Base-by-base conservation (phyloP, 208 protist species). In the Trypanosoma platydactyli region DNA sequence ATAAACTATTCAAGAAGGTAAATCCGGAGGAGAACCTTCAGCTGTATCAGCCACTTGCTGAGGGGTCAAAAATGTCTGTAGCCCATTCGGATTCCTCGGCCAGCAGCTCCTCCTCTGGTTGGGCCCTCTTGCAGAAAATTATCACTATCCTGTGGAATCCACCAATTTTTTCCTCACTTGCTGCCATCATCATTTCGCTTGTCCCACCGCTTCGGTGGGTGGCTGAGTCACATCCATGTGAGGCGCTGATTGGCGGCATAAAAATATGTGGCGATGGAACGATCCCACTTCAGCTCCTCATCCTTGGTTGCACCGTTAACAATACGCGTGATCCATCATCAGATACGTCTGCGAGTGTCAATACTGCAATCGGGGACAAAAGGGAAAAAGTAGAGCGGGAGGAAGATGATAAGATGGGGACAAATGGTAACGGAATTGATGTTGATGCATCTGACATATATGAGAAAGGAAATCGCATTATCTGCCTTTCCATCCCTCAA, bases 151-250 rank as follows among this genome's bases (percentile, higher is more conserved):
- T 92, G 0, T 11, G 74, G 59, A 80, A 68, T 6, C 87, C 82
- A 12, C 68, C 78, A 3, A 76, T 93, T 27, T 62, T 71, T 42
- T 71, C 58, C 42, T 84, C 75, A 55, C 33, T 93, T 38, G 52
- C 78, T 52, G 80, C 73, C 55, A 64, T 93, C 20, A n/a, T 77
- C 45, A 82, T 93, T 65, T 81, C 82, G 5, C 74, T 91, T 3
- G 73, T 77, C 13, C 82, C 83, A 6, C 87, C 83, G 46, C 68
- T 93, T 55, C 82, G 78, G 30, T 90, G 84, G 84, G 30, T 86
- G 15, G 80, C 79, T 5, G 55, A 77, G 68, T 72, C 70, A 42
- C 68, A 74, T 22, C 29, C 60, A 0, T 80, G 79, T 24, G 67
- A 79, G 50, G 70, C 76, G 2, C 9, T 90, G 22, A 50, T 93